Conservation (phyloP, 305 asterid species). For the Solanum hybrid region DNA sequence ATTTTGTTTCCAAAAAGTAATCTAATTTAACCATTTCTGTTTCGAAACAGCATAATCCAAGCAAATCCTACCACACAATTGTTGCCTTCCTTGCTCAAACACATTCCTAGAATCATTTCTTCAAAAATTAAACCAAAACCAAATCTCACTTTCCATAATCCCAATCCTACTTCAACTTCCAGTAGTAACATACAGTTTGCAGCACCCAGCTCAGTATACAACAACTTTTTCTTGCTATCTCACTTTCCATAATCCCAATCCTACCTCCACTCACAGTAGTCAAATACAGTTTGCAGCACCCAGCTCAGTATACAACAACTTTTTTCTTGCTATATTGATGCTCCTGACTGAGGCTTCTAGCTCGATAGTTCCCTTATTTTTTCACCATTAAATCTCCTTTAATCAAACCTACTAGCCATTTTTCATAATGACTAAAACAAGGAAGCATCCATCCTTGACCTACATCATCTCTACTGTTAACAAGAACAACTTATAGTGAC, state of each 20-base stretch:
- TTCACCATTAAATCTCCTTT: not conserved
- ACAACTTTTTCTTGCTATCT: not conserved
- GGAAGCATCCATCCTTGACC: not conserved
- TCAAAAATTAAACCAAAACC: not conserved
- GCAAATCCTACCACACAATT: not conserved
- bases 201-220: not conserved
- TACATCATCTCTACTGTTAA: not conserved
- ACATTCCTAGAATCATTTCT: not conserved
- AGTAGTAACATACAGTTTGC: not conserved
- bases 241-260: not conserved
- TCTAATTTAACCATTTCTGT: not conserved
- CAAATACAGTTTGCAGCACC: not conserved
- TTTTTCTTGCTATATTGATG: not conserved
- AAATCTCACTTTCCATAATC: not conserved
- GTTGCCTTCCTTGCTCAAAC: not conserved
- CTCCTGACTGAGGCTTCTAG: not conserved
- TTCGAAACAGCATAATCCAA: not conserved
- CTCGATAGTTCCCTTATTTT: not conserved
- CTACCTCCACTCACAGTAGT: not conserved
- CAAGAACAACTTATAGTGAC: not conserved
- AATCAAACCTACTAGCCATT: not conserved
- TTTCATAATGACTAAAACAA: not conserved
- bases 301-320: not conserved
- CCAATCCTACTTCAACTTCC: not conserved
- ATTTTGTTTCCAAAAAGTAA: not conserved